Evolutionary conservation across 768 basidiomycete species (phyloP), one percentile per base, ranked within the genome.

Genomic region (Antrodiella citrinella): DNA sequence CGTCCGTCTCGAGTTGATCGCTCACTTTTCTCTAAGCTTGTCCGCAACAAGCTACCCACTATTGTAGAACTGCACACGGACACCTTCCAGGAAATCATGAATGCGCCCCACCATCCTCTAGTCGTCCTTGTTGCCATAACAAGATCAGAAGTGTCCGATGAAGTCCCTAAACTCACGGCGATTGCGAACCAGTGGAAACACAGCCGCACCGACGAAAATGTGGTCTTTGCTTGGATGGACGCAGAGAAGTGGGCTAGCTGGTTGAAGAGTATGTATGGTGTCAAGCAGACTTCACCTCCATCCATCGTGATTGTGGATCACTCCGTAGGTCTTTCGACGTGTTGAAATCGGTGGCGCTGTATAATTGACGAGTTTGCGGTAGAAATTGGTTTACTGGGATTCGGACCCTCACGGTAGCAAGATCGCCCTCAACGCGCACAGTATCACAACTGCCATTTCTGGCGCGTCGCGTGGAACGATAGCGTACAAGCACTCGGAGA

Each of bases 221-320:
- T 95, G 0, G 78, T 93, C 45, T 96, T 93, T 66, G 76, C 84
- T 7, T 92, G 86, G 84, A 92, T 96, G 80, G 91, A 99, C 60
- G 78, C 72, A 2, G 81, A 80, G 21, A 77, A 74, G 65, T 97
- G 95, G 93, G 74, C 67, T 21, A 82, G 77, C 46, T 97, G 93
- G 93, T 70, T 95, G 69, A 91, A 89, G 73, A 83, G 81, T 57
- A 91, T 91, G 82, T 98, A 97, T 68, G 84, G 84, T 23, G 70
- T 92, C 57, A 70, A 65, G 55, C 51, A 55, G 7, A 55, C 45
- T 5, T 48, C 51, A 0, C 63, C 62, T 20, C 65, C 67, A 1
- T 63, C 60, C 10, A 72, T 91, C 20, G 74, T 95, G n/a, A 76
- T 96, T 50, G 77, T 86, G 1, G 87, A 94, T 64, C 91, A 95